Evolutionary conservation across 2,329 filamentous ascomycete species (phyloP), one percentile per base, ranked within the genome.

Genomic region (Botryotinia convoluta): DNA sequence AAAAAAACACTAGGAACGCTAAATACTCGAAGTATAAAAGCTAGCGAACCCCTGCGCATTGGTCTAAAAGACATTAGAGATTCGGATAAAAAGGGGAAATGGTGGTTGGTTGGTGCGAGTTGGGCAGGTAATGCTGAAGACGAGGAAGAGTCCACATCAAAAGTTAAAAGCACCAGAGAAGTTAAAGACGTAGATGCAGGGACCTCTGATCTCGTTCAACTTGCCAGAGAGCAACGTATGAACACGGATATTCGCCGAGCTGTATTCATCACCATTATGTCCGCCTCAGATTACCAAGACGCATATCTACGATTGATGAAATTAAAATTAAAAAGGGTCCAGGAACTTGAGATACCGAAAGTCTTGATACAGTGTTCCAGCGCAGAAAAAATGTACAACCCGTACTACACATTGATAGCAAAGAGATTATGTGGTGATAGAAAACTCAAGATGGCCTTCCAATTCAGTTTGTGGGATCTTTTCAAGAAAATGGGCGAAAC

Each of bases 91-190:
- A 93, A 91, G 80, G 96, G 96, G 0, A 98, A 97, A 84, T 99
- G 96, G 96, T 99, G 96, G 96, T 89, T 98, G 32, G 93, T 98
- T 8, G 96, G 96, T 69, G 95, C 96, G n/a, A 97, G 94, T 82
- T 98, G 95, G 89, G 84, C 87, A 6, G 88, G 87, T 81, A 78
- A 79, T 65, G 68, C 75, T 1, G 73, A 77, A 45, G 74, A 78
- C 9, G 72, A 61, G 22, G 64, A 85, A 39, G 83, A 79, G 32
- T 72, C 76, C 74, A 29, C 44, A 39, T 35, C 61, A 39, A 57
- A 61, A 51, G 60, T 26, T 2, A 39, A n/a, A 22, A 69, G 67
- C 14, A 29, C 37, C 16, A 72, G 54, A 60, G 59, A 44, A 61
- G 54, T 48, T 82, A 84, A 73, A 81, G 84, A 63, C 45, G 75